These are phyloP conservation scores for Zygoascus sp. DNA, from an alignment of 1,139 yeast species.

Conservation along the genomic window DNA sequence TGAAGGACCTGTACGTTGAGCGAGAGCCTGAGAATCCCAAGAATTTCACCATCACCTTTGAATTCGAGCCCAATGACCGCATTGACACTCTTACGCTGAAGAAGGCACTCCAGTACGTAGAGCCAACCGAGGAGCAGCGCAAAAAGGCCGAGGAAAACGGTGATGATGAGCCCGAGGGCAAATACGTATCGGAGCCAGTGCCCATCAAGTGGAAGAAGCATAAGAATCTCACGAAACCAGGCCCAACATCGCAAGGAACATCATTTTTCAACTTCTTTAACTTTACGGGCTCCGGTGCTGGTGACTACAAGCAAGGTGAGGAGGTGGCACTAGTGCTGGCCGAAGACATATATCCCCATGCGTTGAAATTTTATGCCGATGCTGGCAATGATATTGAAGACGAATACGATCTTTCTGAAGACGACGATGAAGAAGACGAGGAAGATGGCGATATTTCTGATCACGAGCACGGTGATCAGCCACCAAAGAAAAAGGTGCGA, in stretches of 20 bases:
- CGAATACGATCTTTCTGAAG: conserved; percentile 29
- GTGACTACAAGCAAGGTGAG: conserved; percentile 34
- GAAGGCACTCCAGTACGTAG: conserved; percentile 28
- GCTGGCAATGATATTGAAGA: conserved; percentile 23
- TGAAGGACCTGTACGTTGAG: conserved; percentile 32
- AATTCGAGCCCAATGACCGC: conserved; percentile 35
- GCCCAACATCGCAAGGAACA: conserved; percentile 22
- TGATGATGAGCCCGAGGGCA: conserved; percentile 23
- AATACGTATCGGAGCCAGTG: conserved; percentile 31
- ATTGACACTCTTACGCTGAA: conserved; percentile 24
- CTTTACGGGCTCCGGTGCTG: conserved; percentile 34
- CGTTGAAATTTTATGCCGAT: conserved; percentile 33
- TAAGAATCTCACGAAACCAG: conserved; percentile 30
- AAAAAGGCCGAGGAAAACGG: conserved; percentile 21
- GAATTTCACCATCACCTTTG: conserved; percentile 31
- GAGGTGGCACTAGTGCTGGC: conserved; percentile 36
- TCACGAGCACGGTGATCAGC: conserved; percentile 24
- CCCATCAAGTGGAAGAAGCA: conserved; percentile 36
- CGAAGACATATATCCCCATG: conserved; percentile 40
- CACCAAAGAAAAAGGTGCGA: conserved; percentile 16
- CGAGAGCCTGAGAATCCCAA: conserved; percentile 28
- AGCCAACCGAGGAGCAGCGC: conserved; percentile 22
- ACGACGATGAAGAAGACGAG: conserved; percentile 28
- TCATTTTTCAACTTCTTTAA: conserved; percentile 39
- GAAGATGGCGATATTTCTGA: conserved; percentile 23